Evolutionary conservation across 176 grass and related monocot genomes (phyloP).

Genomic region (Avena eriantha): DNA sequence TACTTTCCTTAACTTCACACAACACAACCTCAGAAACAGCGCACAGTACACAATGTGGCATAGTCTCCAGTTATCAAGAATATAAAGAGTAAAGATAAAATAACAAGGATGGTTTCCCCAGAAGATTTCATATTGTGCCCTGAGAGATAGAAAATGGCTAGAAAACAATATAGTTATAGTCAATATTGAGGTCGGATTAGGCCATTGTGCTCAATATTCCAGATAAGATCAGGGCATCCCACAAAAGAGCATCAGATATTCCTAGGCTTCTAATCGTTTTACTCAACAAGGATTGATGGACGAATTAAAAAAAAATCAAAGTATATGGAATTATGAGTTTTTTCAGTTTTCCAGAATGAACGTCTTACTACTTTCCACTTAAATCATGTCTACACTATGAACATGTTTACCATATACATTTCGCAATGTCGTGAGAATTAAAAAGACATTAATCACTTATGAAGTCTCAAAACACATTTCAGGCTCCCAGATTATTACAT

Average conservation of each 20-base stretch:
- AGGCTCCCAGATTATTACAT: not conserved
- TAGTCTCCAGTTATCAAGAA: not conserved
- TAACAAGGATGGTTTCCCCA: not conserved
- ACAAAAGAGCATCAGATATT: not conserved
- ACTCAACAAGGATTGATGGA: not conserved
- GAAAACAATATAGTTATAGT: not conserved
- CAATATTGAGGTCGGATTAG: not conserved
- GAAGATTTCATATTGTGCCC: not conserved
- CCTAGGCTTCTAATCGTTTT: conserved; percentile 18
- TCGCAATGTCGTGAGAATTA: too few species aligned
- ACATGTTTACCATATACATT: not conserved
- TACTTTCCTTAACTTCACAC: not conserved
- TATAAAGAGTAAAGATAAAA: not conserved
- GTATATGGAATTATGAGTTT: not conserved
- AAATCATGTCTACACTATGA: not conserved
- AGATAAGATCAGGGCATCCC: not conserved
- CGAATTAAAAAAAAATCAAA: too few species aligned
- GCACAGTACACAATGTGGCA: not conserved
- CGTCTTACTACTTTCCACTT: not conserved
- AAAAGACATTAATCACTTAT: conserved; percentile 11
- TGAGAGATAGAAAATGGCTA: conserved; percentile 3
- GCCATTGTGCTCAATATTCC: not conserved
- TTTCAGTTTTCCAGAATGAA: not conserved
- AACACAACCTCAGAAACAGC: not conserved
- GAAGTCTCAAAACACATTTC: conserved; percentile 1